phyloP scores from a whole-genome alignment of 805 yeast species.

The Candida pini region DNA sequence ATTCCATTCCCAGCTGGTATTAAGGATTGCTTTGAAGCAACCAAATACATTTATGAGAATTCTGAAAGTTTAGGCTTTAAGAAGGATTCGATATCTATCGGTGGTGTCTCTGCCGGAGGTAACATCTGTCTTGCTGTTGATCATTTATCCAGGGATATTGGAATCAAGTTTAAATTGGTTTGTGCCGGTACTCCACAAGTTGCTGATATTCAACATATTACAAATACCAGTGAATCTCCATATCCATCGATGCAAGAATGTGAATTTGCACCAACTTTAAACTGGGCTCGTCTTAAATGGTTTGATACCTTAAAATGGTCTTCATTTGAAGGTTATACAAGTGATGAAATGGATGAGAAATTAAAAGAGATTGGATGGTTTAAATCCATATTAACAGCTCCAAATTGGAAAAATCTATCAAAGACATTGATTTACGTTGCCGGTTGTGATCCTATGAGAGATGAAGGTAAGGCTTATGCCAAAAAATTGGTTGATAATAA shows the following conservation, averaged over 20 bases:
- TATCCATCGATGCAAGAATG: constrained; percentile 22
- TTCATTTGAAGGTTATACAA: constrained; percentile 13
- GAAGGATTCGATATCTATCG: constrained; percentile 22
- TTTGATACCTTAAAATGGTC: constrained; percentile 28
- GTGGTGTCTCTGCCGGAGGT: constrained; percentile 22
- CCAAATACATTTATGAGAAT: constrained; percentile 21
- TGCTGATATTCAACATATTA: constrained; percentile 23
- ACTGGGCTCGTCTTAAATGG: constrained; percentile 28
- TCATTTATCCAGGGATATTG: constrained; percentile 24
- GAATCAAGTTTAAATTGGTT: constrained; percentile 20
- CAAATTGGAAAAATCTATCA: constrained; percentile 22
- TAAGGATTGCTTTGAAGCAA: constrained; percentile 26
- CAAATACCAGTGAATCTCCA: constrained; percentile 23
- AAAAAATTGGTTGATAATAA: constrained; percentile 22
- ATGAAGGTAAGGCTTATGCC: constrained; percentile 30
- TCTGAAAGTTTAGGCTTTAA: constrained; percentile 18
- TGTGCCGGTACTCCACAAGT: constrained; percentile 30
- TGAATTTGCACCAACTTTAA: constrained; percentile 29
- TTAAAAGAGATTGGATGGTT: constrained; percentile 27
- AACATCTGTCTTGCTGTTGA: constrained; percentile 25
- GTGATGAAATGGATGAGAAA: constrained; percentile 11
- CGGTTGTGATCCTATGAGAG: constrained; percentile 30
- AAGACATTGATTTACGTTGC: constrained; percentile 28
- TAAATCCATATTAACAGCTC: constrained; percentile 24
- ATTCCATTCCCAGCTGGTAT: constrained; percentile 24